Evolutionary conservation across 1,284 basidiomycete species (phyloP), one percentile per base, ranked within the genome.

Genomic region (Puccinia triticina): DNA sequence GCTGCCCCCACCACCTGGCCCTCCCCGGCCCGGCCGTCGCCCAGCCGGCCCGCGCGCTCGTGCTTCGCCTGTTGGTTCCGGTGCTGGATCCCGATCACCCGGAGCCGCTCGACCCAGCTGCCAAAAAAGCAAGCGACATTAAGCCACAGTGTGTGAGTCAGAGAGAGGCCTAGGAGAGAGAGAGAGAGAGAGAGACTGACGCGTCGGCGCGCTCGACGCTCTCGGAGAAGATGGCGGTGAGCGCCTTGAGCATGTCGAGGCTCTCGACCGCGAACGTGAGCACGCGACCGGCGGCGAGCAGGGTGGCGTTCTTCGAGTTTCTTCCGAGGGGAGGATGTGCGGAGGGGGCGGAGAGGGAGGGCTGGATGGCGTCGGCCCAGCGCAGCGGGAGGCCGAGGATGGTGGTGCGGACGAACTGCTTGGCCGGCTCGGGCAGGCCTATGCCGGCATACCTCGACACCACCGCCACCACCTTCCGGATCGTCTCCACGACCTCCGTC

Each of bases 191-290:
- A 23, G 71, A 55, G n/a, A 92, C 93, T 85, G 88, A 95, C 90
- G 92, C 90, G 86, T 96, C 95, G 46, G 94, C 95, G 76, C 92
- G 89, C 85, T 95, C 94, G 85, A 96, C 89, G 84, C 92, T 93
- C 84, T 96, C 94, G 85, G 92, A 92, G 85, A 96, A 93, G 29
- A 96, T 93, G 1, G 91, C 90, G 12, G 93, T 94, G 32, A 96
- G 93, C 53, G 93, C 91, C 55, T 92, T 90, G 89, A 96, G 91
- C 92, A 96, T 95, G 86, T 96, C 94, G 86, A 96, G 87, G 85
- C 93, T 94, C 88, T 96, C 95, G 34, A 93, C 93, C 26, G 94
- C 94, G 14, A 96, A 90, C 14, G 92, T 92, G 84, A 96, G 86
- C 53, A 96, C 92, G 73, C 92, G 89, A 86, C 93, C 92, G 14